Conservation (phyloP, 2,329 filamentous ascomycete species). For the Cyclaneusma minus region DNA sequence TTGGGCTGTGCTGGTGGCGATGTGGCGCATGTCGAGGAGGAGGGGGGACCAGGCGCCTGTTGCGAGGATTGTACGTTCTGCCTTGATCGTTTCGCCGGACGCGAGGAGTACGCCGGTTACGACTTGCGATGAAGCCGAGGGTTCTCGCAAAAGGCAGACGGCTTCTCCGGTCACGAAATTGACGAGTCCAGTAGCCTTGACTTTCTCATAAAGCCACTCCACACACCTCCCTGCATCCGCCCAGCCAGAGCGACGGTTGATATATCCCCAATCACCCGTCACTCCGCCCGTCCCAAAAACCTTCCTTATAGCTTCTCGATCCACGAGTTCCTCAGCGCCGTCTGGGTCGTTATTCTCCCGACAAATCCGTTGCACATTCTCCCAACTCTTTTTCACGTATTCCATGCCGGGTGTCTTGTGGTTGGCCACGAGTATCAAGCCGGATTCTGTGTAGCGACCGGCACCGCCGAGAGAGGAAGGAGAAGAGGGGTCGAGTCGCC, state of each 20-base stretch:
- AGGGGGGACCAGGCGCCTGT: constrained; percentile 76
- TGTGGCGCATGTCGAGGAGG: constrained; percentile 62
- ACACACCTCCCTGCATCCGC: constrained; percentile 61
- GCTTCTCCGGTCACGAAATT: constrained; percentile 32
- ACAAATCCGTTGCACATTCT: constrained; percentile 34
- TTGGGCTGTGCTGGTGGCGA: constrained; percentile 70
- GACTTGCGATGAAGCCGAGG: constrained; percentile 14
- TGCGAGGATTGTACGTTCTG: constrained; percentile 65
- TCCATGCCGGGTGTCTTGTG: constrained; percentile 21
- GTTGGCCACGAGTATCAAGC: constrained; percentile 49
- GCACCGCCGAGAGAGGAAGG: constrained; percentile 38
- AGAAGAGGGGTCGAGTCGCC: constrained; percentile 35
- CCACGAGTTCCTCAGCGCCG: constrained; percentile 24
- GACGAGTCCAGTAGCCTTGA: constrained; percentile 25
- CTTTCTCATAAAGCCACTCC: constrained; percentile 34
- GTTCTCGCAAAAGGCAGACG: constrained; percentile 6
- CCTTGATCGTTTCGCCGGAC: constrained; percentile 33
- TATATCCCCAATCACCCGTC: constrained; percentile 51
- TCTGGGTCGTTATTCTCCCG: constrained; percentile 10
- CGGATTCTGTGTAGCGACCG: constrained; percentile 55
- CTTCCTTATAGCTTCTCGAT: constrained; percentile 25
- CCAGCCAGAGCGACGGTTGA: constrained; percentile 66
- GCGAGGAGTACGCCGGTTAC: constrained; percentile 41
- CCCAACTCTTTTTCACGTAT: constrained; percentile 44
- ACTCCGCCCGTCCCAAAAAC: constrained; percentile 31